Evolutionary conservation across 768 basidiomycete species (phyloP).

Genomic region (Termitomyces sp.): DNA sequence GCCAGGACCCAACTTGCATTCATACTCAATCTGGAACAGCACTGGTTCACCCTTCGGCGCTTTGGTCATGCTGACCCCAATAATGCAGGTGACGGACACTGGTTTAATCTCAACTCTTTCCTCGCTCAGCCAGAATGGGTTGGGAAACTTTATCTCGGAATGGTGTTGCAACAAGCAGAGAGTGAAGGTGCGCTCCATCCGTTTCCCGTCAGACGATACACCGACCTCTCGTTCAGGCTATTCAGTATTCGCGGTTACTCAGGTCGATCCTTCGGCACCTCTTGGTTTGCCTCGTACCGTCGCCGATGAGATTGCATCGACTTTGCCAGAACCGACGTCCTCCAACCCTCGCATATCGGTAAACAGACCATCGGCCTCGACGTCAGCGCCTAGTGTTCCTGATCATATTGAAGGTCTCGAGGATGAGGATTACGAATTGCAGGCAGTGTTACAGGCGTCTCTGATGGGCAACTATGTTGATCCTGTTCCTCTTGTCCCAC

Average conservation of each 20-base stretch:
- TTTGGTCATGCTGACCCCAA: slow-evolving; percentile 60
- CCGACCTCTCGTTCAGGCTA: slow-evolving; percentile 51
- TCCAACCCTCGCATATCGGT: slow-evolving; percentile 10
- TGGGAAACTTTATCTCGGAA: slow-evolving; percentile 75
- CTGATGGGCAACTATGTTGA: slow-evolving; percentile 35
- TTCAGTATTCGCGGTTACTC: slow-evolving; percentile 76
- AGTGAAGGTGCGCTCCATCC: slow-evolving; percentile 56
- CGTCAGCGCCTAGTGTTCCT: slow-evolving; percentile 10
- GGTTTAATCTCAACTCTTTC: slow-evolving; percentile 79
- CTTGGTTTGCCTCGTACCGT: slow-evolving; percentile 62
- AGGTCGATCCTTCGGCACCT: slow-evolving; percentile 52
- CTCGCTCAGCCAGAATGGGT: slow-evolving; percentile 76
- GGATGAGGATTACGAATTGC: slow-evolving; percentile 86
- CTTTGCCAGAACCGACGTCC: slow-evolving; percentile 50
- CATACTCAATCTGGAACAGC: slow-evolving; percentile 81
- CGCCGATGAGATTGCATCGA: slow-evolving; percentile 69
- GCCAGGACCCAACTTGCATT: slow-evolving; percentile 79
- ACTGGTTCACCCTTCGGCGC: slow-evolving; percentile 87
- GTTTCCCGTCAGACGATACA: background rate
- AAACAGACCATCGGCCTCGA: slow-evolving; percentile 6
- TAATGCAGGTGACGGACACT: slow-evolving; percentile 29
- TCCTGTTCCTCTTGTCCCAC: slow-evolving; percentile 22
- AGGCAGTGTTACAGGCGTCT: slow-evolving; percentile 85
- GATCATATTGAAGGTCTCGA: slow-evolving; percentile 47
- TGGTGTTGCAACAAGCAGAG: slow-evolving; percentile 88